Evolutionary conservation across 225 moss, liverwort and hornwort genomes (phyloP).

Genomic region (Thuidium tamariscinum): DNA sequence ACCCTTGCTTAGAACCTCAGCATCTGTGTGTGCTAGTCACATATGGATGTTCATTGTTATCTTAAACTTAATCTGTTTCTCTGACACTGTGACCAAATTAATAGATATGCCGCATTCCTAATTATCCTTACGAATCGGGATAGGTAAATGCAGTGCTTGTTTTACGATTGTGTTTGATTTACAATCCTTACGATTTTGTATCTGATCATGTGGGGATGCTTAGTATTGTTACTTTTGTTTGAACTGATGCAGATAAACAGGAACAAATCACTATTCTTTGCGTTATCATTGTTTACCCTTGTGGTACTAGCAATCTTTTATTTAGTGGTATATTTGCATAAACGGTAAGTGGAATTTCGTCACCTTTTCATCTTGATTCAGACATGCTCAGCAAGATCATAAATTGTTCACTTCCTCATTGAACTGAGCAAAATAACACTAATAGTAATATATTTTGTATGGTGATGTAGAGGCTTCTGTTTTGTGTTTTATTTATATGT

Average conservation of each 20-base stretch:
- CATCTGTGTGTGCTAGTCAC: background rate
- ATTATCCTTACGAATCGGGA: background rate
- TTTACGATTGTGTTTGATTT: background rate
- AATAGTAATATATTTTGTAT: background rate
- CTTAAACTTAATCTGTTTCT: background rate
- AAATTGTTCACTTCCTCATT: background rate
- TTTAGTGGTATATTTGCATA: slow-evolving; percentile 56
- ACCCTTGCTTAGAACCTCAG: background rate
- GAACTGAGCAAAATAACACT: background rate
- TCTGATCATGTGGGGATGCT: background rate
- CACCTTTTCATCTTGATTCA: background rate
- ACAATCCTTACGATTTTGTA: background rate
- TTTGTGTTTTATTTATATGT: background rate
- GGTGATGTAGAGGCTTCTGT: background rate
- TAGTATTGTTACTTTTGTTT: background rate
- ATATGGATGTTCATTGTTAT: background rate
- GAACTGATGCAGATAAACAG: slow-evolving; percentile 46
- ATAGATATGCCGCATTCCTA: background rate
- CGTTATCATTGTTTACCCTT: slow-evolving; percentile 59
- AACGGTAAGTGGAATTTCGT: slow-evolving; percentile 25
- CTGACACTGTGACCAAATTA: background rate
- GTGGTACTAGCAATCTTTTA: slow-evolving; percentile 65
- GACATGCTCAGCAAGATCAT: background rate
- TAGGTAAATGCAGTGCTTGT: background rate
- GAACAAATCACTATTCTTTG: slow-evolving; percentile 68